Base-by-base conservation (phyloP, 768 basidiomycete genomes). In the Tulasnella sp. region DNA sequence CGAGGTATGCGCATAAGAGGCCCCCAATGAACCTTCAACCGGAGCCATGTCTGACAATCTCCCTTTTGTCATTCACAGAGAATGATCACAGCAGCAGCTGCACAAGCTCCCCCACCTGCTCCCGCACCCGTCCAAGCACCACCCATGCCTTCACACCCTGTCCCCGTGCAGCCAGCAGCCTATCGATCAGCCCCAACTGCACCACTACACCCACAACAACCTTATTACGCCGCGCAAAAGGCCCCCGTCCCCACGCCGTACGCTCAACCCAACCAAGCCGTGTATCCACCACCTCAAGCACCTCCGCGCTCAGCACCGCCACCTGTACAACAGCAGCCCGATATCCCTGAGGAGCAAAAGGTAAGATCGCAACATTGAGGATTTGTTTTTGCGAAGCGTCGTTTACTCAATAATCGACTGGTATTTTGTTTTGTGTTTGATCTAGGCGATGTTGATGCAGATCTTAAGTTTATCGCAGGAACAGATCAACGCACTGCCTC, bases 401-500 rank as follows among this genome's bases (percentile, higher is more conserved):
- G n/a, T 2, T 11, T 17, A 30, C 4, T 53, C n/a, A 5, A 15
- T 9, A 2, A 12, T 30, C 12, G 25, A 30, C 12, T n/a, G 7
- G 19, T 11, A 19, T 12, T 63, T 63, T 71, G 56, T 66, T 50
- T 11, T 48, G 30, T 52, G 51, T 51, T n/a, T 42, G 50, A 41
- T 52, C 53, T 65, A 87, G 87, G 77, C 79, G 31, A 87, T 94
- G 83, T 68, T 96, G 54, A 77, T 90, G 71, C 91, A 92, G 73
- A 92, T 97, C 0, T 73, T 97, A 30, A 79, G 76, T 61, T 70
- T 97, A 67, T 84, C 85, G 1, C 82, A 76, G 48, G 90, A 87
- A 46, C 91, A 94, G 69, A 87, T 97, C 62, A 83, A 82, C 49
- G 79, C 79, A 7, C 72, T 96, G 50, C 87, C 90, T 27, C 84